Evolutionary conservation across 805 yeast genomes (phyloP).

Genomic region (Zygosaccharomyces siamensis): DNA sequence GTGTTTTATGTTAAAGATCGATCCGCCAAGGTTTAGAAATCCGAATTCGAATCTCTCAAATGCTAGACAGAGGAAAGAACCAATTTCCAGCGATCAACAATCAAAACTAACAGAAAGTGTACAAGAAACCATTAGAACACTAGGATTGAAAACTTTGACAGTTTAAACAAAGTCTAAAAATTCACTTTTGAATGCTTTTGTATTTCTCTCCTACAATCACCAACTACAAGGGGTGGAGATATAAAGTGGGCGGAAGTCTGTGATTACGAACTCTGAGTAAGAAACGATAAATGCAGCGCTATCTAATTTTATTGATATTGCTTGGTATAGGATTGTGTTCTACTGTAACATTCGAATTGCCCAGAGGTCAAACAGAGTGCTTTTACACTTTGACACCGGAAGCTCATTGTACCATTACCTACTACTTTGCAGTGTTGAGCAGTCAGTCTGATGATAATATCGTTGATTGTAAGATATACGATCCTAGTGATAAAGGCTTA

Average conservation of each 20-base stretch:
- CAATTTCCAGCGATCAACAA: neutral
- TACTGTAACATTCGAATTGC: slow-evolving; percentile 30
- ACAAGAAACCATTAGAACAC: neutral
- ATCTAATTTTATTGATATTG: slow-evolving; percentile 3
- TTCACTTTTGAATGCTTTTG: neutral
- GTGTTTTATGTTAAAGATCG: slow-evolving; percentile 1
- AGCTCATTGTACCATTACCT: slow-evolving; percentile 55
- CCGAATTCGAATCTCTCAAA: neutral
- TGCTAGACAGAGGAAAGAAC: neutral
- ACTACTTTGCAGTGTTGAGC: slow-evolving; percentile 32
- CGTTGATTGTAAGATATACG: slow-evolving; percentile 35
- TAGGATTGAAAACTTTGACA: neutral
- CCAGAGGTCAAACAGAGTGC: slow-evolving; percentile 25
- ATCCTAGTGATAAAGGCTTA: slow-evolving; percentile 25
- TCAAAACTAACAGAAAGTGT: neutral
- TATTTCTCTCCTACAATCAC: neutral
- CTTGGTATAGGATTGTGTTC: slow-evolving; percentile 9
- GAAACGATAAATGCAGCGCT: neutral
- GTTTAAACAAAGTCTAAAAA: neutral
- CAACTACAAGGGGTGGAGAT: neutral
- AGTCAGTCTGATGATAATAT: slow-evolving; percentile 23
- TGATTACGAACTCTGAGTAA: neutral
- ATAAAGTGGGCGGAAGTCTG: neutral
- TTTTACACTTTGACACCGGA: slow-evolving; percentile 39
- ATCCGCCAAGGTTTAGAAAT: slow-evolving; percentile 6